A percentile compares a stretch with the other conserved stretches of the same genome.
These are phyloP conservation scores for Pistacia vera DNA, from an alignment of 345 rosid species.

Conservation along the genomic window DNA sequence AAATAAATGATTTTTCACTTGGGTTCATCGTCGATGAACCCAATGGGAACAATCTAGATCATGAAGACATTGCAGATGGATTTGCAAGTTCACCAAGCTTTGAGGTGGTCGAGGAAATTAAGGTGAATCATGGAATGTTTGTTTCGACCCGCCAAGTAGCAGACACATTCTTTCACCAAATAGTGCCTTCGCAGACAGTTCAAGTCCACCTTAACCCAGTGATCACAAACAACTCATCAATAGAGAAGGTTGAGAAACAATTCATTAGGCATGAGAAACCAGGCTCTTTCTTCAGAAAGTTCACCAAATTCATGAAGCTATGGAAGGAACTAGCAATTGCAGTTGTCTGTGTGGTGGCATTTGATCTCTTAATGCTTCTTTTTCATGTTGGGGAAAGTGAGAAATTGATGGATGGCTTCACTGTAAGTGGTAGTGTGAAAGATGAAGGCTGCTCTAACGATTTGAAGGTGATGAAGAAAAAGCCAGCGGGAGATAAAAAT, in stretches of 20 bases:
- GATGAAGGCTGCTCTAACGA: conserved; percentile 16
- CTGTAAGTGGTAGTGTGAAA: not conserved
- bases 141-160: conserved; percentile 79
- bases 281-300: conserved; percentile 6
- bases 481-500: conserved; percentile 21
- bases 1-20: conserved; percentile 45
- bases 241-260: conserved; percentile 20
- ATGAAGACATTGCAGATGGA: conserved; percentile 35
- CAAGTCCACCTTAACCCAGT: conserved; percentile 64
- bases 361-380: conserved; percentile 39
- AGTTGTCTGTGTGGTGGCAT: conserved; percentile 35
- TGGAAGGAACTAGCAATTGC: conserved; percentile 36
- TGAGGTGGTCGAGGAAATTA: conserved; percentile 71
- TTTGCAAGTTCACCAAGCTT: conserved; percentile 57
- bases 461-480: conserved; percentile 10
- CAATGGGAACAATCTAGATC: conserved; percentile 29
- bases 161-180: conserved; percentile 78
- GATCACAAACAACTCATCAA: conserved; percentile 17
- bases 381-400: conserved; percentile 31
- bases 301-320: conserved; percentile 12
- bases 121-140: conserved; percentile 74
- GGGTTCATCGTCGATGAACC: conserved; percentile 53
- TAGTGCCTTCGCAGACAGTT: conserved; percentile 79
- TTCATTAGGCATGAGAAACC: not conserved
- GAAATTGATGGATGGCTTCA: conserved; percentile 17